phyloP scores from a whole-genome alignment of 106 monocot genomes.

The Dendrobium huoshanense region DNA sequence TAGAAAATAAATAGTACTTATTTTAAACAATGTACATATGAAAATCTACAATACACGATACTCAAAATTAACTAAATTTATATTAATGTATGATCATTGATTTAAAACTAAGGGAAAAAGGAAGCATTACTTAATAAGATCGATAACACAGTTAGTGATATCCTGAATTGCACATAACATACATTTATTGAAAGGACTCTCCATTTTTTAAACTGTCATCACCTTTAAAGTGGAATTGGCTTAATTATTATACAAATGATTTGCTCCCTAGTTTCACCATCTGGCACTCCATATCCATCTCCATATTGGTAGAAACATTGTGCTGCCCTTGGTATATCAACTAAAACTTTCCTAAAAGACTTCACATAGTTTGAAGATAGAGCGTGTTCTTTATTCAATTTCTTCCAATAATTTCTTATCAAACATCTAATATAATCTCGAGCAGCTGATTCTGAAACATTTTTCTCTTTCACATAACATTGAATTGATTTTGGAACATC shows the following conservation, averaged over 20 bases:
- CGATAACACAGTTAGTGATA: too few species aligned
- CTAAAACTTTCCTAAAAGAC: neutral
- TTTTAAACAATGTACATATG: too few species aligned
- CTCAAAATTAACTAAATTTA: too few species aligned
- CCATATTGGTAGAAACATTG: conserved; percentile 9
- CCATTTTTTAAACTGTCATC: too few species aligned
- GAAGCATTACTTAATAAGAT: too few species aligned
- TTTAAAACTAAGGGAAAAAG: too few species aligned
- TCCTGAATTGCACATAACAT: too few species aligned
- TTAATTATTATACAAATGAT: neutral
- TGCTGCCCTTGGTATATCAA: neutral
- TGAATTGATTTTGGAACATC: conserved; percentile 6
- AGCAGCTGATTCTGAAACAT: conserved; percentile 11
- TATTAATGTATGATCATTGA: too few species aligned
- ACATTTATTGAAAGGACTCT: too few species aligned
- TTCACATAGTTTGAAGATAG: neutral
- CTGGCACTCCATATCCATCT: conserved; percentile 4
- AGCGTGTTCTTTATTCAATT: neutral
- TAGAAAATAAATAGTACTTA: too few species aligned
- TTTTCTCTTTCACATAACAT: conserved; percentile 26
- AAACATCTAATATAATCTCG: conserved; percentile 9
- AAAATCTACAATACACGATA: too few species aligned
- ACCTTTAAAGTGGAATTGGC: neutral
- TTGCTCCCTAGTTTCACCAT: neutral
- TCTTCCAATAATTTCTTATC: conserved; percentile 1